phyloP scores from a whole-genome alignment of 75 land plant species.

The Cunninghamia lanceolata region DNA sequence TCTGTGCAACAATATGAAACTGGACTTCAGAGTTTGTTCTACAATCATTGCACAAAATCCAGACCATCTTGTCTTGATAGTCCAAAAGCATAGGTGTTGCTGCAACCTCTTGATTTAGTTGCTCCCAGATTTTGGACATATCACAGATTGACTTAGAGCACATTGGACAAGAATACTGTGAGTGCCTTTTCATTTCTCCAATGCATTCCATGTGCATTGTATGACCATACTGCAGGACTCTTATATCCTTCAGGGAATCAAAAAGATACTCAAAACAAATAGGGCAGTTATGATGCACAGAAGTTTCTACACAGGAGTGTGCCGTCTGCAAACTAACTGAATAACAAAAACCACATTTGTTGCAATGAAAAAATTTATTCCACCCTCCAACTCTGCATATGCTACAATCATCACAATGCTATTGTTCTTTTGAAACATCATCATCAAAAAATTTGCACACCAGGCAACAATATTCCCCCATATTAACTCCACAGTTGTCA shows the following conservation, averaged over 20 bases:
- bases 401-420: conserved; percentile 92
- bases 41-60: conserved; percentile 97
- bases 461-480: conserved; percentile 92
- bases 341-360: conserved; percentile 92
- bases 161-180: conserved; percentile 88
- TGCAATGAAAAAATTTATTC: conserved; percentile 93
- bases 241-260: conserved; percentile 81
- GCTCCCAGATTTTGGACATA: conserved; percentile 75
- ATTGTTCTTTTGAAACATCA: conserved; percentile 78
- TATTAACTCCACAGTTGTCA: conserved; percentile 85
- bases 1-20: conserved; percentile 80
- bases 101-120: conserved; percentile 81
- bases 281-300: conserved; percentile 95
- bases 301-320: conserved; percentile 80
- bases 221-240: conserved; percentile 88
- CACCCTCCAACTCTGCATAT: conserved; percentile 93
- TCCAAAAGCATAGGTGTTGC: conserved; percentile 86
- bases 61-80: conserved; percentile 70
- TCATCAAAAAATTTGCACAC: conserved; percentile 94
- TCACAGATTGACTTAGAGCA: conserved; percentile 88
- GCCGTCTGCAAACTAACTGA: conserved; percentile 40
- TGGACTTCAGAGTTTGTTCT: conserved; percentile 54
- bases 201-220: conserved; percentile 92
- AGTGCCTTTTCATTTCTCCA: conserved; percentile 65
- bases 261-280: conserved; percentile 98